Evolutionary conservation across 1,139 yeast species (phyloP), one percentile per base, ranked within the genome.

Genomic region (Yamadazyma triangularis): DNA sequence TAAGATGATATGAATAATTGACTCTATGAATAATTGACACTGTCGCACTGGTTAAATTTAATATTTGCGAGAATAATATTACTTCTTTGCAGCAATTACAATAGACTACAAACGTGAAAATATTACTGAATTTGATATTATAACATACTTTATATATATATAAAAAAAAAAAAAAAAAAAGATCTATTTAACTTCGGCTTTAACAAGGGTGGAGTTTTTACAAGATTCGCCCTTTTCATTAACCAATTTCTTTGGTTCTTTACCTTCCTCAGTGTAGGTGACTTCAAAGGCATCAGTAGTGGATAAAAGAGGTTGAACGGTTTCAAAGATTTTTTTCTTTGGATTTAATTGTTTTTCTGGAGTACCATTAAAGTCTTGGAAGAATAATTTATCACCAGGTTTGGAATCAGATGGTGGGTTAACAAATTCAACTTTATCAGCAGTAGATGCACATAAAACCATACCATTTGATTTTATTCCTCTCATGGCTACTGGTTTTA

Each of bases 301-400:
- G 36, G 91, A 67, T 72, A 91, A 89, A 38, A 73, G 70, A 31
- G 96, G 97, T 70, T 93, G 98, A 44, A 86, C 70, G 32, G 89
- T 73, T 72, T 93, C 99, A 91, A 95, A 93, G 42, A 91, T 72
- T 76, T 93, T 93, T 84, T 91, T 93, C 80, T 93, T 93, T 48
- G 99, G 98, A 67, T 91, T 89, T 61, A 93, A 73, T 56, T 82
- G 93, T 56, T 87, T 77, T 62, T 88, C 95, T 44, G 99, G 98
- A 35, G 74, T 76, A 42, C 86, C 86, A 50, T 87, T 81, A 58
- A 69, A 88, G 37, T 86, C 93, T 64, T 88, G 96, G 52, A 93
- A 91, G 74, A 86, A 88, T 44, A 91, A 74, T 70, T 88, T 88
- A 63, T 93, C 98, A 63, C 99, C 99, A 10, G 98, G 79, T 65